Evolutionary conservation across 768 basidiomycete species (phyloP), one percentile per base, ranked within the genome.

Genomic region (Mycena rosella): DNA sequence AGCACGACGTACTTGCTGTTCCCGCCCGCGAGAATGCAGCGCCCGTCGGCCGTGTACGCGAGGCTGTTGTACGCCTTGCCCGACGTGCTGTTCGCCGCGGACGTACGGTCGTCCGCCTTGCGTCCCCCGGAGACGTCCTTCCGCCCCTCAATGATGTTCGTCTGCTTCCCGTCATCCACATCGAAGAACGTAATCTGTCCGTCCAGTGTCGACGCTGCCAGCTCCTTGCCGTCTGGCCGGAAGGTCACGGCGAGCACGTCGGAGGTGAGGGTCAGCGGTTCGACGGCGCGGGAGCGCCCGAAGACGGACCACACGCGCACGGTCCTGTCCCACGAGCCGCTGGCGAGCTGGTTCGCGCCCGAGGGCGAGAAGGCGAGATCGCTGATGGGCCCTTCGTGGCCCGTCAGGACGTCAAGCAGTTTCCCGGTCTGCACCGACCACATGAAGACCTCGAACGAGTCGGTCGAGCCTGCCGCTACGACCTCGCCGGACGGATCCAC

Each of bases 351-450:
- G 72, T 96, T 96, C 2, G 93, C 90, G 3, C 94, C 94, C 0
- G 91, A 87, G 0, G 96, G 96, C 38, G 95, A 95, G 80, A 99
- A 99, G 0, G 91, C 90, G 32, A 99, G 87, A 0, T 93, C 85
- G 63, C 92, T 91, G 58, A 99, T 87, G 3, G 98, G 98, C 0
- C 92, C 98, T 74, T 94, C 94, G 77, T 99, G 98, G 0, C 97
- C 97, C 0, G 95, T 84, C 61, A 99, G 89, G 57, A 98, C 84
- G 77, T 99, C 98, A 56, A 99, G 85, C 9, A 99, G 87, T 75
- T 96, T 98, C 32, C 98, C 98, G 0, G 96, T 98, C 77, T 98
- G 96, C 8, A 99, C 96, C 1, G 95, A 96, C 98, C 98, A 99
- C 78, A 99, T 83, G 84, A 94, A 99, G 59, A 99, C 87, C 77